Base-by-base conservation (phyloP, 768 basidiomycete genomes). In the Macrolepiota albuminosa region DNA sequence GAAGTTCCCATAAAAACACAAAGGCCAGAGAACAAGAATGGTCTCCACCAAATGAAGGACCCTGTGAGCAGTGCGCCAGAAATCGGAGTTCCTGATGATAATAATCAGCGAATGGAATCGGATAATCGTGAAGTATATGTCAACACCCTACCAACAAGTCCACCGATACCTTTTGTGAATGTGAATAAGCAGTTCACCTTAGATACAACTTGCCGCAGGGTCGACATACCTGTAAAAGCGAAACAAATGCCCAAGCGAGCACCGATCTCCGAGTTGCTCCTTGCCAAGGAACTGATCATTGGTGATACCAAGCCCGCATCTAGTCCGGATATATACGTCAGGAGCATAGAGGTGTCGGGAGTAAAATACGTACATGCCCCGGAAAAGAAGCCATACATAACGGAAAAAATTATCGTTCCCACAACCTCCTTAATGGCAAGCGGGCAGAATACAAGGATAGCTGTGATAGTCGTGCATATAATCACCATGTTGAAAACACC, bases 61-160 rank as follows among this genome's bases (percentile, higher is more conserved):
- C 56, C 54, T 18, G 79, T 81, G 6, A 85, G 70, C 14, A 85
- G 67, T 13, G 80, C 81, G 7, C 84, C 83, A 24, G 76, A 73
- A 62, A 84, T 79, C 0, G 83, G 83, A 1, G 76, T 77, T 14
- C 74, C 78, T 79, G 31, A 13, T n/a, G 37, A 6, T 8, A 10
- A 29, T 14, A 31, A 31, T 51, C 14, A 60, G 34, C n/a, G 24
- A 37, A 26, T 18, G 14, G 36, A 59, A 2, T 16, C 8, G 18
- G 18, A 43, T 6, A 31, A 1, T 24, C 18, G 33, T 21, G 9
- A 9, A 5, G 26, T 14, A 37, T 10, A 18, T 21, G 26, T 10
- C 26, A 40, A 54, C 10, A n/a, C 10, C 40, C 8, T 37, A 61
- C 60, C 56, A 40, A 57, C 14, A 21, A 61, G 56, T 5, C 60